Evolutionary conservation across 305 asterid species (phyloP).

Genomic region (Rubia peregrina): DNA sequence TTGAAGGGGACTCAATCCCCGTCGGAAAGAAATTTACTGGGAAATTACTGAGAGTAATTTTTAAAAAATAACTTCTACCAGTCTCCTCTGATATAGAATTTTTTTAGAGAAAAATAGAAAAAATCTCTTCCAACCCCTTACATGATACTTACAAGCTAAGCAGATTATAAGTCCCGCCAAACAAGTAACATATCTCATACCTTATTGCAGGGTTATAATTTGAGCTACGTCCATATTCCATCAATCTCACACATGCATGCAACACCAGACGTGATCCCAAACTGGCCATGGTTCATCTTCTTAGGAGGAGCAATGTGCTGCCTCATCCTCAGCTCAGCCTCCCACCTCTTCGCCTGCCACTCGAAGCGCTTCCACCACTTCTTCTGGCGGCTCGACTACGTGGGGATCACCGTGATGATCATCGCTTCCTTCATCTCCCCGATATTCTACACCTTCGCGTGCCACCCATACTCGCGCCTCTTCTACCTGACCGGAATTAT

Average conservation of each 20-base stretch:
- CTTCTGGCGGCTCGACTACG: slow-evolving; percentile 88
- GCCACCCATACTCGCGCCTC: slow-evolving; percentile 46
- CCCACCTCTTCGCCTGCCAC: slow-evolving; percentile 85
- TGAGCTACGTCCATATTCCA: slow-evolving; percentile 35
- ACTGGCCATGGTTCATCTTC: slow-evolving; percentile 89
- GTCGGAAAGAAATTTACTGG: no score
- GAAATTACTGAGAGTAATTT: no score
- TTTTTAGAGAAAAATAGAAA: no score
- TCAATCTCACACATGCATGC: slow-evolving; percentile 27
- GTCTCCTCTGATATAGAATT: no score
- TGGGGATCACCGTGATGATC: slow-evolving; percentile 77
- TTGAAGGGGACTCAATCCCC: no score
- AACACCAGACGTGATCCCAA: slow-evolving; percentile 33
- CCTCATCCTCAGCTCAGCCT: slow-evolving; percentile 51
- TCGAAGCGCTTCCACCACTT: slow-evolving; percentile 52
- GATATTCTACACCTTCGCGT: slow-evolving; percentile 57
- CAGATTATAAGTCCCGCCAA: no score
- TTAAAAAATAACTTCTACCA: no score
- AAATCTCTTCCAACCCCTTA: no score
- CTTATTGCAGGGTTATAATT: slow-evolving; percentile 42
- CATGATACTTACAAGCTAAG: no score
- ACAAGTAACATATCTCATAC: background rate
- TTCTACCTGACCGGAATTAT: slow-evolving; percentile 59
- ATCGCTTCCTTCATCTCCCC: slow-evolving; percentile 77
- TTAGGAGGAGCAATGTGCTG: slow-evolving; percentile 72